phyloP scores from a whole-genome alignment of 306 rosid genomes.

The Potentilla sterilis region DNA sequence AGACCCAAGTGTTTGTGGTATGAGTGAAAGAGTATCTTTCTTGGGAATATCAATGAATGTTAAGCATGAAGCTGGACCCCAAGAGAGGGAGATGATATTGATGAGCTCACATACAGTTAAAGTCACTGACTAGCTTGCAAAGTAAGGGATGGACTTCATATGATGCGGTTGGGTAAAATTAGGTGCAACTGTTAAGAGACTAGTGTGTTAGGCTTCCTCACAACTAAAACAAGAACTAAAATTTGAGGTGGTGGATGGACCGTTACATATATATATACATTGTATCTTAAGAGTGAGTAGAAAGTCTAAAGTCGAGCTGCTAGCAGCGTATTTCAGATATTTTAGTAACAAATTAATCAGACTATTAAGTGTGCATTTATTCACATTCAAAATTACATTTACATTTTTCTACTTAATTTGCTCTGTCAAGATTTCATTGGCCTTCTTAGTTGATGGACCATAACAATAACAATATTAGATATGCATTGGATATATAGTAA shows the following conservation, averaged over 20 bases:
- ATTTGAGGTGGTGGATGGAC: slow-evolving; percentile 3
- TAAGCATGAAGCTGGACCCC: slow-evolving; percentile 35
- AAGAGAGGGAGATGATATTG: slow-evolving; percentile 15
- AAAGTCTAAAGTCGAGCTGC: too few species aligned
- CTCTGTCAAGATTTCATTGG: background rate
- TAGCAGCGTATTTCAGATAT: too few species aligned
- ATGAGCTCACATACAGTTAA: slow-evolving; percentile 20
- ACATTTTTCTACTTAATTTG: background rate
- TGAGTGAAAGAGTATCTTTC: slow-evolving; percentile 49
- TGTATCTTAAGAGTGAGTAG: background rate
- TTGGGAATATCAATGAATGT: slow-evolving; percentile 50
- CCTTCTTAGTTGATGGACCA: background rate
- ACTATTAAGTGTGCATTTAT: too few species aligned
- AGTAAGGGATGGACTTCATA: slow-evolving; percentile 16
- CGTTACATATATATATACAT: background rate
- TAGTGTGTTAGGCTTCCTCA: slow-evolving; percentile 2
- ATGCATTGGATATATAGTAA: background rate
- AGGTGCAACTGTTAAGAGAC: slow-evolving; percentile 35
- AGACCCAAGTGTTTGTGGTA: slow-evolving; percentile 40
- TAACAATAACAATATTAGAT: background rate
- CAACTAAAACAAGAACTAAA: slow-evolving; percentile 17
- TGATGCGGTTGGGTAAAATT: slow-evolving; percentile 34
- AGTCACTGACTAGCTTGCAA: slow-evolving; percentile 26
- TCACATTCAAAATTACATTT: too few species aligned
- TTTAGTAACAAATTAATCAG: too few species aligned